Conservation (phyloP, 2,329 filamentous ascomycete species). For the Penicillium sp. region DNA sequence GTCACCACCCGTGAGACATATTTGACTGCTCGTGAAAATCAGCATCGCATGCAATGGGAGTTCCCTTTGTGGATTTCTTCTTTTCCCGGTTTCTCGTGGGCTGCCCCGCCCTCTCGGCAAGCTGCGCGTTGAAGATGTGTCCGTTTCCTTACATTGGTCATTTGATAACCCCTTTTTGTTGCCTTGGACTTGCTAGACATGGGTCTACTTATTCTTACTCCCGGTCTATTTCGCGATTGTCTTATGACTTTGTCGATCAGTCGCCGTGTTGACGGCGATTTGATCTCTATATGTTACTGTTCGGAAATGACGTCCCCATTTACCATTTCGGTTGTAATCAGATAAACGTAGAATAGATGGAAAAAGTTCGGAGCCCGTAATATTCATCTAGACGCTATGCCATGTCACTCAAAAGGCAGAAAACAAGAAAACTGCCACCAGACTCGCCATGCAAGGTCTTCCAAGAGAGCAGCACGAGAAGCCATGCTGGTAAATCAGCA, state of each 20-base stretch:
- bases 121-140: neutral
- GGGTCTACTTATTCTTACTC: neutral
- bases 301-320: neutral
- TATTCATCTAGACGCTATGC: constrained; percentile 6
- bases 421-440: neutral
- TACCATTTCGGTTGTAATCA: too few species aligned
- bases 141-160: neutral
- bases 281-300: neutral
- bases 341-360: too few species aligned
- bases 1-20: constrained; percentile 15
- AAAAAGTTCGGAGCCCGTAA: neutral
- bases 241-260: neutral
- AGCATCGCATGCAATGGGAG: neutral
- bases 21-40: constrained; percentile 12
- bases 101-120: neutral
- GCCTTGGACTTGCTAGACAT: neutral
- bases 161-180: neutral
- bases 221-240: neutral
- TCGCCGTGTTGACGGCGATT: neutral
- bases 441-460: constrained; percentile 7
- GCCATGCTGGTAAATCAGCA: neutral
- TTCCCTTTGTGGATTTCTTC: neutral
- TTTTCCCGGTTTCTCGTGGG: neutral
- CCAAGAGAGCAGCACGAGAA: neutral
- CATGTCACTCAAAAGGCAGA: neutral